Base-by-base conservation (phyloP, 2,329 filamentous ascomycete species). In the Pseudogymnoascus sp. region DNA sequence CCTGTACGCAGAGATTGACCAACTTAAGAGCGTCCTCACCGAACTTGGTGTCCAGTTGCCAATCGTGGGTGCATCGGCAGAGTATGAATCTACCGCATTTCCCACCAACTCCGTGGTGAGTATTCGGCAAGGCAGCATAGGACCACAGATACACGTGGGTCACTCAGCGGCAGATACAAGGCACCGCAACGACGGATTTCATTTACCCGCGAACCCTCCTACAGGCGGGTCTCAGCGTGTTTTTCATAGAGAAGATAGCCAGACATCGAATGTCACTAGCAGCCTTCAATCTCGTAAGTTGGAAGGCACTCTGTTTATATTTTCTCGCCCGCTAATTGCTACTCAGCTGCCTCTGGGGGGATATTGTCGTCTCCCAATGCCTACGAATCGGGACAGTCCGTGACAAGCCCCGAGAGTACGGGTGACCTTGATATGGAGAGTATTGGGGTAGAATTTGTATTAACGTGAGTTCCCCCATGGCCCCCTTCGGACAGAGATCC, bases 1-100 rank as follows among this genome's bases (percentile, higher is more conserved):
- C 1, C 67, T 73, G 3, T 62, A 38, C 9, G 42, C 3, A 18
- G 67, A 64, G 2, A 31, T 73, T n/a, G 61, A 66, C 18, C 40
- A 25, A 2, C 68, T 72, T 8, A 25, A 56, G 2, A 18, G 56
- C 1, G 16, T 67, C 5, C 60, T 73, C 1, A 60, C 28, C 14
- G 49, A 56, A 12, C 49, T 34, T 34, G 49, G 49, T 14, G 28
- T 56, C n/a, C 28, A 56, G 28, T 25, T 36, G n/a, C 49, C 49
- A 21, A 8, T n/a, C 49, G 9, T 21, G 49, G 49, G 18, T 12
- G 43, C 43, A 49, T 49, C 21, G 18, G 28, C n/a, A 21, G 49
- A 25, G 23, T 8, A 53, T 59, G 14, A 62, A 66, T 14, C 63
- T 14, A 67, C 37, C 68, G 66, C n/a, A 64, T 69, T 7, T 12